Conservation (phyloP, 805 yeast genomes). For the Wickerhamiella azyma region DNA sequence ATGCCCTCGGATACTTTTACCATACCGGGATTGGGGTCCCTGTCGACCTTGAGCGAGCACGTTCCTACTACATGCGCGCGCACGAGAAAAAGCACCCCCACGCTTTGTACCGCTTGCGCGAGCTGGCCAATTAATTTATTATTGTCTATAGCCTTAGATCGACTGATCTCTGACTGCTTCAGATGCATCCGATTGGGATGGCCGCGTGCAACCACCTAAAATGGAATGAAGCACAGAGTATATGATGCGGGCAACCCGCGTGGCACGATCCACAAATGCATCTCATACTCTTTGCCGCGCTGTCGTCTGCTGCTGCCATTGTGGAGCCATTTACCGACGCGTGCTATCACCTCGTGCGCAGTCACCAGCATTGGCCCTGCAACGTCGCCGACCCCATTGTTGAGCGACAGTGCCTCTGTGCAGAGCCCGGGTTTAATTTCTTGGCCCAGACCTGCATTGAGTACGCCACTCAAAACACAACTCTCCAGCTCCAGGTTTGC, state of each 20-base stretch:
- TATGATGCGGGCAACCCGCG: too few species aligned
- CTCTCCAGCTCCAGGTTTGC: not conserved
- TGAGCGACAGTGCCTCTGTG: slow-evolving; percentile 2
- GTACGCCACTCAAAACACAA: not conserved
- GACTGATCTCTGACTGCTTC: too few species aligned
- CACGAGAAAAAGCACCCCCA: slow-evolving; percentile 49
- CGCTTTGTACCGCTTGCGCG: slow-evolving; percentile 31
- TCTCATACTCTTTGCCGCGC: not conserved
- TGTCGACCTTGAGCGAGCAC: slow-evolving; percentile 36
- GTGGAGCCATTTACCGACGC: slow-evolving; percentile 2
- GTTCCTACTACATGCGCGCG: slow-evolving; percentile 44
- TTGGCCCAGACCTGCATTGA: not conserved
- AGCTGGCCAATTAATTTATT: not conserved
- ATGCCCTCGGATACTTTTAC: slow-evolving; percentile 54
- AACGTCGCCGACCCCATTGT: not conserved
- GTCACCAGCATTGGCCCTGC: not conserved
- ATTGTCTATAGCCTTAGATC: too few species aligned
- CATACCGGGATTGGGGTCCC: slow-evolving; percentile 59
- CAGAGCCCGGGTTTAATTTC: not conserved
- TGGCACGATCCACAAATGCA: too few species aligned
- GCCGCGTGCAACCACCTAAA: too few species aligned
- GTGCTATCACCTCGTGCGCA: not conserved
- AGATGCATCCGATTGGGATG: too few species aligned
- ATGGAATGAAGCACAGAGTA: too few species aligned
- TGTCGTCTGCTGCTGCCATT: not conserved